Evolutionary conservation across 768 basidiomycete species (phyloP).

Genomic region (Termitomyces sp.): DNA sequence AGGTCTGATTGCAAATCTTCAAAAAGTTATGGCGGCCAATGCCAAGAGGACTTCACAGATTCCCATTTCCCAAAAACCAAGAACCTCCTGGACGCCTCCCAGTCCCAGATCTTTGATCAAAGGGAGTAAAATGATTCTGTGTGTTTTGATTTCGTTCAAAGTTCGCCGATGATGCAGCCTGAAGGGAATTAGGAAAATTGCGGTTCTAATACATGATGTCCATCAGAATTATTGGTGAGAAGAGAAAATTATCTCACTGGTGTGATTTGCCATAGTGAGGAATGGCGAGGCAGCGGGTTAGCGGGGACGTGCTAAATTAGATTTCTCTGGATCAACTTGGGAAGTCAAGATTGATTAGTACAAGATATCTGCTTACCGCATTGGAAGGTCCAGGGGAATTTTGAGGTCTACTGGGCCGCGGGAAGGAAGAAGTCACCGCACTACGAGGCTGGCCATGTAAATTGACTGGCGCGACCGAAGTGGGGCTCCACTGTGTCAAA

Average conservation of each 20-base stretch:
- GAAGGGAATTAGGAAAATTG: background rate
- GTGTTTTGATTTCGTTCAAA: background rate
- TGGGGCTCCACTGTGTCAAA: background rate
- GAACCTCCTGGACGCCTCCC: background rate
- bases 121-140: background rate
- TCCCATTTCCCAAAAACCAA: constrained; percentile 3
- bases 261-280: background rate
- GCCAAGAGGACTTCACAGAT: too few relatives aligned
- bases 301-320: background rate
- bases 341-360: background rate
- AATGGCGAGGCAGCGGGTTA: background rate
- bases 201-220: background rate
- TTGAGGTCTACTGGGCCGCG: background rate
- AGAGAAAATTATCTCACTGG: background rate
- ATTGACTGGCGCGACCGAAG: background rate
- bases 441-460: background rate
- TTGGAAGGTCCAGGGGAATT: background rate
- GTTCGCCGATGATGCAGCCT: background rate
- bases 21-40: too few relatives aligned
- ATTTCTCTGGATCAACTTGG: background rate
- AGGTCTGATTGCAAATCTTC: background rate
- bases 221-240: background rate
- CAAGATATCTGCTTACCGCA: background rate
- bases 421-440: background rate
- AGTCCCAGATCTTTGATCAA: background rate